Evolutionary conservation across 345 rosid species (phyloP).

Genomic region (Ceriops zippeliana): DNA sequence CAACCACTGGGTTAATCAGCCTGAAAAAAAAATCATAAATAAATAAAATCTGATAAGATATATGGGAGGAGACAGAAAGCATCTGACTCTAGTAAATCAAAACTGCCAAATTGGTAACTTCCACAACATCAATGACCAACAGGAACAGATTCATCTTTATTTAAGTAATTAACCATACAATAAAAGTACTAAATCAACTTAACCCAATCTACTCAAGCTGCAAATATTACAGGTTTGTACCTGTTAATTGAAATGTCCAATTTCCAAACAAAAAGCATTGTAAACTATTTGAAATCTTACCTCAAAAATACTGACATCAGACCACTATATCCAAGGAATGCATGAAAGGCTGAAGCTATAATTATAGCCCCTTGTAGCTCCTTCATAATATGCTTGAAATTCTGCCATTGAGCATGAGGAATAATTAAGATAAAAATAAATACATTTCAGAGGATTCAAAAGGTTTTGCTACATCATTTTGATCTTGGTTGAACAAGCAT

Average conservation of each 20-base stretch:
- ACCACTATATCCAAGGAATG: slow-evolving; percentile 87
- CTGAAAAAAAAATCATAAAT: slow-evolving; percentile 35
- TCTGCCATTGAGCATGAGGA: slow-evolving; percentile 42
- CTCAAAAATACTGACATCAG: slow-evolving; percentile 63
- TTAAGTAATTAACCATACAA: slow-evolving; percentile 1
- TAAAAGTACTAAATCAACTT: background rate
- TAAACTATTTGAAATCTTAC: slow-evolving; percentile 29
- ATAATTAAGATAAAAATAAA: slow-evolving; percentile 7
- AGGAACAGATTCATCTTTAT: background rate
- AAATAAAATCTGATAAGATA: background rate
- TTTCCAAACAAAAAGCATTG: background rate
- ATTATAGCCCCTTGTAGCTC: slow-evolving; percentile 89
- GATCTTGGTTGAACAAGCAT: background rate
- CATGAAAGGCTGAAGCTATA: slow-evolving; percentile 85
- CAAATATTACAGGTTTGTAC: background rate
- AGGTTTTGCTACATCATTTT: background rate
- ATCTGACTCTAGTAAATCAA: background rate
- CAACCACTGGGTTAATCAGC: slow-evolving; percentile 93
- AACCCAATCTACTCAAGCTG: background rate
- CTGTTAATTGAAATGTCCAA: slow-evolving; percentile 1
- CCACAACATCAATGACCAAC: background rate
- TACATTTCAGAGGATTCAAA: background rate
- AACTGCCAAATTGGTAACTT: background rate
- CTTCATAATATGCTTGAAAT: slow-evolving; percentile 94
- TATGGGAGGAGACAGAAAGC: background rate